Base-by-base conservation (phyloP, 2,329 filamentous ascomycete genomes). In the Phialophora tarda region DNA sequence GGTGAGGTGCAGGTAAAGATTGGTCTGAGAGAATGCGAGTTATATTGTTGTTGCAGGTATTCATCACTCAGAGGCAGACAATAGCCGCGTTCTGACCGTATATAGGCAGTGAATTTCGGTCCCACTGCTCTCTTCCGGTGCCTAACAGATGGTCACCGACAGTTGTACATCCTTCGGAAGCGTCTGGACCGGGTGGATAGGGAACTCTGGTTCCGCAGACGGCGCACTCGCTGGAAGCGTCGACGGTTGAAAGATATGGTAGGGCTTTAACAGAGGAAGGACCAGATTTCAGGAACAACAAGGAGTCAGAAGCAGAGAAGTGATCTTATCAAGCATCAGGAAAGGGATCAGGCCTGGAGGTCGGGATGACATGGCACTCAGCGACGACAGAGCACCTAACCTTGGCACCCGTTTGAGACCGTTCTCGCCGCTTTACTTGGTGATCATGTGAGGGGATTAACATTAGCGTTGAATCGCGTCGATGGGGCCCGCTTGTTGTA, bases 291-390 rank as follows among this genome's bases (percentile, higher is more conserved):
- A 28, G 6, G 41, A 1, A 34, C 6, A 28, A 24, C 41, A 23
- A 50, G n/a, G 21, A 50, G 44, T 12, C 59, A n/a, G 28, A 17
- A 54, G 14, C n/a, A 54, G 34, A 53, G 48, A 51, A 41, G 59
- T 17, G 48, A 44, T 30, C 50, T 51, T 62, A 38, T 48, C 50
- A 44, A 32, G 21, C 23, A 11, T 62, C 47, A 54, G 59, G 41
- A 62, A 30, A 53, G 24, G 59, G 47, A 23, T 54, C 50, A 54
- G 21, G 32, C 24, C 47, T 28, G 34, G 48, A 26, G 47, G 53
- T n/a, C 48, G 48, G 34, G 59, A 62, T 62, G 59, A 62, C 59
- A 54, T 32, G 47, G 47, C 17, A 24, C 23, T 34, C 38, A 59
- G 17, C 28, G 47, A 41, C 1, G 10, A 34, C 32, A 34, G 10